Evolutionary conservation across 768 basidiomycete species (phyloP).

Genomic region (Boletus rubroflammeus): DNA sequence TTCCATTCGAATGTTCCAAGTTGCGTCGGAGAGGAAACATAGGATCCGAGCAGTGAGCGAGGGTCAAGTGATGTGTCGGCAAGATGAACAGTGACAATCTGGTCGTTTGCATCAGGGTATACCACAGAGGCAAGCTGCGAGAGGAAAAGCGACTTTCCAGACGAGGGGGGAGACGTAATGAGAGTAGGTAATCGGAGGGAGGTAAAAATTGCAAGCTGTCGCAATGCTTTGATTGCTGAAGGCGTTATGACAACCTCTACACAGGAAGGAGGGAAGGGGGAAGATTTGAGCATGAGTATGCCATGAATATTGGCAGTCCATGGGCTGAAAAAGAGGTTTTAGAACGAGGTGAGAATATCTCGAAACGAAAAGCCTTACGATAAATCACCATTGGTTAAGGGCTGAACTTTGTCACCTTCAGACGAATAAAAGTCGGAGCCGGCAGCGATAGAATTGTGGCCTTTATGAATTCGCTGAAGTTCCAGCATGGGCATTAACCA

Average conservation of each 20-base stretch:
- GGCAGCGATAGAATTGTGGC: constrained; percentile 45
- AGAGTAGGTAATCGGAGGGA: constrained; percentile 75
- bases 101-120: constrained; percentile 55
- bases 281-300: constrained; percentile 56
- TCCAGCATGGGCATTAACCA: constrained; percentile 82
- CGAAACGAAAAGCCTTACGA: constrained; percentile 40
- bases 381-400: constrained; percentile 46
- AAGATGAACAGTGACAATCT: constrained; percentile 83
- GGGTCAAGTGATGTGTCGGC: constrained; percentile 96
- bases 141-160: constrained; percentile 82
- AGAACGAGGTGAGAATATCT: constrained; percentile 9
- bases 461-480: constrained; percentile 50
- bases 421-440: constrained; percentile 44
- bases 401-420: constrained; percentile 32
- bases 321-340: constrained; percentile 39
- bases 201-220: constrained; percentile 56
- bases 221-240: constrained; percentile 56
- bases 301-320: constrained; percentile 62
- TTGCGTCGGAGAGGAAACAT: constrained; percentile 77
- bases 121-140: constrained; percentile 69
- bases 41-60: constrained; percentile 88
- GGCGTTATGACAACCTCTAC: constrained; percentile 59
- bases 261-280: constrained; percentile 22
- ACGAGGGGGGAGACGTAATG: constrained; percentile 79
- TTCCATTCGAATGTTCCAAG: constrained; percentile 95